These are phyloP conservation scores for Pyrenochaeta sp. DNA, from an alignment of 2,329 filamentous ascomycete genomes.

Conservation along the genomic window DNA sequence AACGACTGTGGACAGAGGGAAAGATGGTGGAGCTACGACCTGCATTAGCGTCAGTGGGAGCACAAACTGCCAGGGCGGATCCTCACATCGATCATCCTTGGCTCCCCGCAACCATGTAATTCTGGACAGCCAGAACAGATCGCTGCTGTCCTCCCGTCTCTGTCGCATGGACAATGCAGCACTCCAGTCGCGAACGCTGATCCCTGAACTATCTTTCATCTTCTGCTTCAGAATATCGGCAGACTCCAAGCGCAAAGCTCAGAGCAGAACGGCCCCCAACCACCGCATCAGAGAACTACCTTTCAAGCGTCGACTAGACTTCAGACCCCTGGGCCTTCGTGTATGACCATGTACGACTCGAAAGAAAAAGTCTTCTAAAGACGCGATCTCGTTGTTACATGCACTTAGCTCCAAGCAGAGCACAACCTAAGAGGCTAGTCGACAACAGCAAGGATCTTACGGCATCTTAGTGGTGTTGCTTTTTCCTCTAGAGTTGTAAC, in stretches of 20 bases:
- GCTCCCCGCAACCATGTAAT: not conserved
- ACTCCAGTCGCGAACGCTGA: not conserved
- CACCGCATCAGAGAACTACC: conserved; percentile 10
- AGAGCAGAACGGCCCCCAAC: conserved; percentile 7
- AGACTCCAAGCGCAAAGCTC: not conserved
- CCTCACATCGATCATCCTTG: not conserved
- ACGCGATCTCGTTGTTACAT: conserved; percentile 3
- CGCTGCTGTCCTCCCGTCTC: not conserved
- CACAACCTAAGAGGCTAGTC: not conserved
- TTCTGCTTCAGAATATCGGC: not conserved
- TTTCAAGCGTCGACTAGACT: conserved; percentile 7
- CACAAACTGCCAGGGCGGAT: not conserved
- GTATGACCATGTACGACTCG: conserved; percentile 30
- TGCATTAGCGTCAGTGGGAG: not conserved
- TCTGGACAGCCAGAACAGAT: not conserved
- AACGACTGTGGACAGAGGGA: not conserved
- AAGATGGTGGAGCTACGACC: conserved; percentile 1
- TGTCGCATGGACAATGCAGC: not conserved
- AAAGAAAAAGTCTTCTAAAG: conserved; percentile 26
- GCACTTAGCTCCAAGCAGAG: not conserved
- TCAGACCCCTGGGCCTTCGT: conserved; percentile 6
- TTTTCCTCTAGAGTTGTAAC: not conserved
- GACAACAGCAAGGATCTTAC: not conserved
- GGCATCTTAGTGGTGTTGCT: not conserved
- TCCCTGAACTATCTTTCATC: not conserved